Base-by-base conservation (phyloP, 2,329 filamentous ascomycete species). In the Apiospora pterosperma region DNA sequence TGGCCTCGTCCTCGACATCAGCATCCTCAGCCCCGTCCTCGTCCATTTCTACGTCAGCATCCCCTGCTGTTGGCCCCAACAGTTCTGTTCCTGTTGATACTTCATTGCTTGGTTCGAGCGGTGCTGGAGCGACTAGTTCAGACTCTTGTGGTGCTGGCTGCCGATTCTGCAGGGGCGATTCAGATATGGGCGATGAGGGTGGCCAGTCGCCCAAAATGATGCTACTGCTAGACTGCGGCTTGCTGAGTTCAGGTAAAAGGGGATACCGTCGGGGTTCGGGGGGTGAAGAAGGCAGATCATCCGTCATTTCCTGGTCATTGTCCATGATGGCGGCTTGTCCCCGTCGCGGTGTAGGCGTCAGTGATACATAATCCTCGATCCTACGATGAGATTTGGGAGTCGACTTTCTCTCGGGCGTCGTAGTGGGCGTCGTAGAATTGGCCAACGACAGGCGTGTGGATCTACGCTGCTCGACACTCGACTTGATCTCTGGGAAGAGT, bases 401-500 rank as follows among this genome's bases (percentile, higher is more conserved):
- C 3, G 79, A 68, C 11, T 78, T 78, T 59, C 66, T 48, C 69
- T 73, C n/a, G 70, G 67, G 31, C 67, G 67, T 11, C 67, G 66
- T 25, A 52, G 44, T 58, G 63, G 66, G 66, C 6, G 63, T 21
- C 4, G 59, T 65, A 7, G 63, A 59, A 23, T 63, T 59, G 6
- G 65, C 65, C 6, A 61, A 31, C 19, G 60, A 31, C 5, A 48
- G 64, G n/a, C 31, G 63, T 12, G 58, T 62, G 23, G 60, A 28
- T 8, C 39, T 64, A 28, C 31, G 63, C 28, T 59, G 59, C 34
- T 72, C 73, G 23, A 69, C 66, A 67, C 84, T 89, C 1, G 88
- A 89, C 36, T 82, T 82, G 31, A 94, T 82, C 23, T 90, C 86
- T 1, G 90, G 83, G 69, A 93, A 95, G 67, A 95, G 80, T 0